Base-by-base conservation (phyloP, 208 protist species). In the Wallacemonas rigidus region DNA sequence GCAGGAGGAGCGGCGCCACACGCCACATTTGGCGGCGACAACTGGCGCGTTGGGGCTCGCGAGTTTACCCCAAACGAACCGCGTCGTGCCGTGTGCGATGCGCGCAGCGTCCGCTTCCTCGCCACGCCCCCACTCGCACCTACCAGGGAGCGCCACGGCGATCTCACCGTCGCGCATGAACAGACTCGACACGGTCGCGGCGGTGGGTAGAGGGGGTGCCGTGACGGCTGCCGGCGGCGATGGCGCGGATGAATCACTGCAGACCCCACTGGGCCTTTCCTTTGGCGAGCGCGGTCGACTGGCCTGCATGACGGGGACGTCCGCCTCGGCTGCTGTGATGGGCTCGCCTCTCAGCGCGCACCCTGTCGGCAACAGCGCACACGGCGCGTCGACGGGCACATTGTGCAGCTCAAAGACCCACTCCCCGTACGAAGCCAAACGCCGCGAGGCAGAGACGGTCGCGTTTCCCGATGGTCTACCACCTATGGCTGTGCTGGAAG, bases 401-500 rank as follows among this genome's bases (percentile, higher is more conserved):
- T 44, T 44, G 14, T 12, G 17, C 41, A 9, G 40, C 38, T 38
- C 7, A 38, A 36, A 65, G 35, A 26, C 26, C 26, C 26, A 26
- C 26, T 26, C 36, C 35, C 17, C 40, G 35, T 36, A 47, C 12
- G 40, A 65, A 8, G 11, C 6, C 14, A 55, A 69, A 36, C 35
- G 36, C 4, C 64, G 0, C 17, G 64, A 60, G 51, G 17, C 35
- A 0, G 64, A 55, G 8, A 58, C 47, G 0, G 38, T 55, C 12
- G 50, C 47, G 9, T 58, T 55, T 26, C 64, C 64, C 6, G 64
- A 39, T 3, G 51, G 51, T 11, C 26, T 58, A n/a, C 64, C 64
- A 36, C 47, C 64, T 11, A 17, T 41, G 12, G 47, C 71, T 26
- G 72, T 82, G 17, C 50, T 91, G 56, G 70, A 77, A 68, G 58